Percentiles rank a stretch among this genome's conserved stretches.
Conservation (phyloP, 192 early-diverging fungal species). For the Rhizophagus clarus region DNA sequence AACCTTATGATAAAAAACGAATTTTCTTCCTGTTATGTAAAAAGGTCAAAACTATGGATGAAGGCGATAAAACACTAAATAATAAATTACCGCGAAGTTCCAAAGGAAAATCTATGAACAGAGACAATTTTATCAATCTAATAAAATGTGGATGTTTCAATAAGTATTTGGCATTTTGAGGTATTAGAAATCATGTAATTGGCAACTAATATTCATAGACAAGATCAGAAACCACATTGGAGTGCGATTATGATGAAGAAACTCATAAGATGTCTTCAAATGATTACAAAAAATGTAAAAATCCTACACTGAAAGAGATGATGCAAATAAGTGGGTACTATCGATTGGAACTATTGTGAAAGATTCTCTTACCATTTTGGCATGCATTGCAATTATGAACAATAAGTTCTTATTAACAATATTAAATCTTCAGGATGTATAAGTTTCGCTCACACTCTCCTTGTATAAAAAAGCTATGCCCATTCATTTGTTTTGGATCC, state of each 20-base stretch:
- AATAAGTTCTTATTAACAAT: conserved; percentile 37
- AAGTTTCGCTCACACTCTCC: conserved; percentile 8
- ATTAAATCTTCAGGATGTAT: conserved; percentile 12
- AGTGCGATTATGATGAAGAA: conserved; percentile 19
- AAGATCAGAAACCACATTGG: conserved; percentile 1
- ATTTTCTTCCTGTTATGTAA: no score
- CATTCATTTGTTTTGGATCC: conserved; percentile 31
- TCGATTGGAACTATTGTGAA: conserved; percentile 26
- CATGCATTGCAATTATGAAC: conserved; percentile 23
- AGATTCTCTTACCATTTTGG: conserved; percentile 24
- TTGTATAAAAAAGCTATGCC: conserved; percentile 28
- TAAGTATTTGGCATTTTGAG: conserved; percentile 27
- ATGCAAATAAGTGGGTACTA: conserved; percentile 4
- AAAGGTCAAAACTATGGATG: no score
- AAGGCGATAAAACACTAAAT: no score
- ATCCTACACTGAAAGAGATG: conserved; percentile 13
- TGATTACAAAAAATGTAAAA: conserved; percentile 27
- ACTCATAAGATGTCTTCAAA: neutral
- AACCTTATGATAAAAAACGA: no score
- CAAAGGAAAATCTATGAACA: no score
- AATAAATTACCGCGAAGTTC: no score
- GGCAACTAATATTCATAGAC: no score
- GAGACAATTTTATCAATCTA: no score
- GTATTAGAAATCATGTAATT: conserved; percentile 12
- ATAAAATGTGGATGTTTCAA: neutral